Conservation (phyloP, 179 eudicot species). For the Gypsophila paniculata region DNA sequence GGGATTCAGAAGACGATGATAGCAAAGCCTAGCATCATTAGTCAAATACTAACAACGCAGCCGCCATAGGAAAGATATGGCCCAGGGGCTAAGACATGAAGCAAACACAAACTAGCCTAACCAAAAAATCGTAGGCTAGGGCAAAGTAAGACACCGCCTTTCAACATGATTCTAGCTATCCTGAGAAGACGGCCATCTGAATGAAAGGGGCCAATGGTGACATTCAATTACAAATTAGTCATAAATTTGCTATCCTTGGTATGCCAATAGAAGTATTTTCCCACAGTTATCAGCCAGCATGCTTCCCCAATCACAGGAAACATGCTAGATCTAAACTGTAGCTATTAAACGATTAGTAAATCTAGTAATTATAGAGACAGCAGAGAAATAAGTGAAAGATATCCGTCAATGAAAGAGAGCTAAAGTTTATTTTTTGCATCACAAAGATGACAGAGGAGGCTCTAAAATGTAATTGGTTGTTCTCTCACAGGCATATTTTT, state of each 20-base stretch:
- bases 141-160: background rate
- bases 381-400: background rate
- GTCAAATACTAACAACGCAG: conserved; percentile 2
- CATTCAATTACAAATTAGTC: background rate
- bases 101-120: background rate
- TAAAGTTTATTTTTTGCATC: background rate
- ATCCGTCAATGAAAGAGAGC: background rate
- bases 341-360: background rate
- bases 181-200: background rate
- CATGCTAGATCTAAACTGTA: background rate
- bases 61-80: background rate
- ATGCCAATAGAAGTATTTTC: background rate
- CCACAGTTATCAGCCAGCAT: background rate
- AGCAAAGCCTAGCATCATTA: conserved; percentile 8
- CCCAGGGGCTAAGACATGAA: conserved; percentile 8
- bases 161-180: background rate
- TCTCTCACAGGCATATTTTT: background rate
- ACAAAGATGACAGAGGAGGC: background rate
- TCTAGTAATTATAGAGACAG: conserved; percentile 2
- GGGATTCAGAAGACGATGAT: background rate
- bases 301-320: background rate
- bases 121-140: conserved; percentile 8
- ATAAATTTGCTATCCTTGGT: background rate
- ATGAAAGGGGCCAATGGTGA: conserved; percentile 2
- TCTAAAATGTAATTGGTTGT: background rate